Base-by-base conservation (phyloP, 768 basidiomycete species). In the Phallus indusiatus region DNA sequence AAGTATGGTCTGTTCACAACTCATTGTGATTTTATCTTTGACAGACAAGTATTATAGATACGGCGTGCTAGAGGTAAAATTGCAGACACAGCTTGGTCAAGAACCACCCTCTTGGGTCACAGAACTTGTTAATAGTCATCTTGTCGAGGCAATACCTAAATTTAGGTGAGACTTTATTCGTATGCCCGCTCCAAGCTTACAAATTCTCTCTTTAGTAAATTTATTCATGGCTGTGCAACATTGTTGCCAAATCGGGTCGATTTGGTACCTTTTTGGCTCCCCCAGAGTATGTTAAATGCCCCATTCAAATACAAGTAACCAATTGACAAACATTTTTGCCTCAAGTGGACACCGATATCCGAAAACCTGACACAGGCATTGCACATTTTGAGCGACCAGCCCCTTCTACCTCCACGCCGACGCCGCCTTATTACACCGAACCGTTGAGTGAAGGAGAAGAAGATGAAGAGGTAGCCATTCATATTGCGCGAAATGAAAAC, bases 141-240 rank as follows among this genome's bases (percentile, higher is more conserved):
- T 98, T 6, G 95, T 98, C 17, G 96, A 97, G 71, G 93, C 94
- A 12, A 92, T 99, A 0, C 96, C 96, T 35, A 98, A 98, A 74
- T 98, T 98, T 78, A 89, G 86, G 90, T 80, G 24, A 53, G 34
- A 12, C 28, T 28, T 16, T 21, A 56, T 28, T 35, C 42, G 53
- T 12, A 20, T 48, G 21, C 35, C 33, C 37, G 34, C 64, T 12
- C 34, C 52, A 18, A 42, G 12, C 53, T 33, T 17, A 18, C 24
- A 1, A 22, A 2, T 42, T n/a, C 37, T 7, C 17, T 53, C 10
- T 2, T 20, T 60, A 91, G 90, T 70, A 90, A 90, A 81, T 95
- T 95, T 69, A 94, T 96, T 58, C 94, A 95, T 69, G 95, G 96
- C 22, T 99, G 96, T 69, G 86, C 95, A 1, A 94, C 93, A 1